A percentile compares a stretch with the other conserved stretches of the same genome.
These are phyloP conservation scores for Conidiobolus coronatus DNA, from an alignment of 371 early-diverging fungal genomes.

Conservation along the genomic window DNA sequence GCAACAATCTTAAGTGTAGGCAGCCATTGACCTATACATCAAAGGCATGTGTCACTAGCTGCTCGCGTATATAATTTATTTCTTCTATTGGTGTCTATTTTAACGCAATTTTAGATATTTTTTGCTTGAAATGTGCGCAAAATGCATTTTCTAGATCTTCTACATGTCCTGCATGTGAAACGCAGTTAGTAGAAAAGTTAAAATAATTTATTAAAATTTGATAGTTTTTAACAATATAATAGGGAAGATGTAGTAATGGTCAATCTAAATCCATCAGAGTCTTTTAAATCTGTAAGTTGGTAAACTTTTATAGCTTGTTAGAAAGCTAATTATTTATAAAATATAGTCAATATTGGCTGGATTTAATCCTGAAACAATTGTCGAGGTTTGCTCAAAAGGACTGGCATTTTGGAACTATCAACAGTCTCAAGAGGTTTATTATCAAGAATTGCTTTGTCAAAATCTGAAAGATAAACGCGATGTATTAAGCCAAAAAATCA, in stretches of 20 bases:
- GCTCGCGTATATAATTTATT: neutral
- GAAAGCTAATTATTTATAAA: neutral
- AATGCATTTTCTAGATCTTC: neutral
- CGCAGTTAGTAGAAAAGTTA: neutral
- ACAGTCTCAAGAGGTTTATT: neutral
- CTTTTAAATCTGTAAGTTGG: neutral
- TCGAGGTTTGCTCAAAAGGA: slow-evolving; percentile 1
- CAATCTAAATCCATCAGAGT: neutral
- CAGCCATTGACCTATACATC: neutral
- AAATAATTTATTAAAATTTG: neutral
- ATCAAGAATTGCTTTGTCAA: neutral
- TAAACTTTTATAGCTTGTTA: neutral
- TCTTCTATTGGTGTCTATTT: neutral
- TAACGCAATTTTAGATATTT: neutral
- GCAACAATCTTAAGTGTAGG: slow-evolving; percentile 1
- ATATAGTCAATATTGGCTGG: neutral
- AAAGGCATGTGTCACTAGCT: neutral
- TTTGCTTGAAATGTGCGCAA: neutral
- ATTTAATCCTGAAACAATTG: neutral
- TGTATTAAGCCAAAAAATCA: neutral
- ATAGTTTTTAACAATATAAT: neutral
- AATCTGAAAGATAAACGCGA: neutral
- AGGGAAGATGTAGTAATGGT: neutral
- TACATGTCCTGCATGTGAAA: slow-evolving; percentile 1
- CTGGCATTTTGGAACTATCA: slow-evolving; percentile 2